Evolutionary conservation across 2,329 filamentous ascomycete species (phyloP), one percentile per base, ranked within the genome.

Genomic region (Fusarium bactridioides): DNA sequence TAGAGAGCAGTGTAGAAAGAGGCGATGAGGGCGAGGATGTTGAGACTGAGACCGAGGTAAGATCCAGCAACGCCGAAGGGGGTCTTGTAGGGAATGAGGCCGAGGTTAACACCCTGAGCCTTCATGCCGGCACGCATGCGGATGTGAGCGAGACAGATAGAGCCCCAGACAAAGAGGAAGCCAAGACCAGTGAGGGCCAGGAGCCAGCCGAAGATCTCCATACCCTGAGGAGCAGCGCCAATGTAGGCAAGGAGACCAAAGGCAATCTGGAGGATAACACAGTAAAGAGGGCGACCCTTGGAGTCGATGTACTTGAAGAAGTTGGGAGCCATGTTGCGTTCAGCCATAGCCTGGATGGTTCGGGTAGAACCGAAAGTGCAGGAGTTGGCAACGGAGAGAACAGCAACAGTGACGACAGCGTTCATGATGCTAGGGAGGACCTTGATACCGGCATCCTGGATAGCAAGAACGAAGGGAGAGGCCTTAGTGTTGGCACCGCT

Each of bases 381-480:
- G 15, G 93, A 95, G 82, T 97, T 98, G 69, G 94, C 94, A 67
- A 98, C 95, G 2, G 94, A 97, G 41, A 98, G 85, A 37, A 97
- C 94, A 29, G 95, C 92, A 74, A 97, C 90, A 79, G 98, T 90
- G 80, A 98, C 97, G 70, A 98, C 94, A 31, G 90, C 91, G 82
- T 98, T 98, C 92, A 98, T 96, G 66, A 98, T 89, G 3, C 92
- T 94, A 6, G 94, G 94, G 12, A 98, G 88, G 10, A 92, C 91
- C 53, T 89, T 84, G 78, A 98, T 97, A 23, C 93, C 91, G 5
- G 94, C 94, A 72, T 94, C 92, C 74, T 92, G 86, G 77, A 97
- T 97, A 71, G 95, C 94, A 76, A 98, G 95, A 76, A 98, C 95
- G 80, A 98, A 98, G 6, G 95, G 95, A 10, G 94, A 97, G 7